phyloP scores from a whole-genome alignment of 2,329 filamentous ascomycete species.

The Paecilomyces dactylethromorphus region DNA sequence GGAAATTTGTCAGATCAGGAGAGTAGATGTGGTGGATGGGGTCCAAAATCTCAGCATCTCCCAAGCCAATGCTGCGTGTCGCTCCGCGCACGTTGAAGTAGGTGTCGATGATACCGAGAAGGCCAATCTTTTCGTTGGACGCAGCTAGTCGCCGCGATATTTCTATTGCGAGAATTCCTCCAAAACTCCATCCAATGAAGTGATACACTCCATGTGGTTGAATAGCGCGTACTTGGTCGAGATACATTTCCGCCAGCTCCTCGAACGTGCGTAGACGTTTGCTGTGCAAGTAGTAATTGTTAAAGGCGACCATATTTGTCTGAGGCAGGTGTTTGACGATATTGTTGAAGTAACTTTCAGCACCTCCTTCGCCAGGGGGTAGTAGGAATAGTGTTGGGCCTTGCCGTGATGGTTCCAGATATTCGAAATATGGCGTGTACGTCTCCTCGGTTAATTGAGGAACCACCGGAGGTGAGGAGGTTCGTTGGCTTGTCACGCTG shows the following conservation, averaged over 20 bases:
- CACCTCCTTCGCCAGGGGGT: background rate
- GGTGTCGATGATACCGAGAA: background rate
- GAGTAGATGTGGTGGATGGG: background rate
- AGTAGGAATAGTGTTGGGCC: background rate
- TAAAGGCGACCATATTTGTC: background rate
- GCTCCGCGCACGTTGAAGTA: background rate
- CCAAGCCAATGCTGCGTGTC: background rate
- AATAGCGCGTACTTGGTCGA: background rate
- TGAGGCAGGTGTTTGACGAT: background rate
- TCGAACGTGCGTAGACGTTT: background rate
- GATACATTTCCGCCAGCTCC: background rate
- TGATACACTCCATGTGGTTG: background rate
- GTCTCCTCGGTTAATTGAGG: background rate
- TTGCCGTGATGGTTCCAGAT: background rate
- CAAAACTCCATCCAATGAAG: slow-evolving; percentile 1
- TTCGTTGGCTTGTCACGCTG: background rate
- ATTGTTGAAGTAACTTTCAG: slow-evolving; percentile 1
- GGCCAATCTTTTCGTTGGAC: background rate
- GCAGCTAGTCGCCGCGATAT: background rate
- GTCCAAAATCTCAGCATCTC: background rate
- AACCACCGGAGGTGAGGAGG: background rate
- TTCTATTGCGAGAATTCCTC: background rate
- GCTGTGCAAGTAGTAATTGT: slow-evolving; percentile 1
- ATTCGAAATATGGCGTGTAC: background rate
- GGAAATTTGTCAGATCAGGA: background rate